phyloP scores from a whole-genome alignment of 2,329 filamentous ascomycete species.

The Nothophaeocryptopus gaeumannii region DNA sequence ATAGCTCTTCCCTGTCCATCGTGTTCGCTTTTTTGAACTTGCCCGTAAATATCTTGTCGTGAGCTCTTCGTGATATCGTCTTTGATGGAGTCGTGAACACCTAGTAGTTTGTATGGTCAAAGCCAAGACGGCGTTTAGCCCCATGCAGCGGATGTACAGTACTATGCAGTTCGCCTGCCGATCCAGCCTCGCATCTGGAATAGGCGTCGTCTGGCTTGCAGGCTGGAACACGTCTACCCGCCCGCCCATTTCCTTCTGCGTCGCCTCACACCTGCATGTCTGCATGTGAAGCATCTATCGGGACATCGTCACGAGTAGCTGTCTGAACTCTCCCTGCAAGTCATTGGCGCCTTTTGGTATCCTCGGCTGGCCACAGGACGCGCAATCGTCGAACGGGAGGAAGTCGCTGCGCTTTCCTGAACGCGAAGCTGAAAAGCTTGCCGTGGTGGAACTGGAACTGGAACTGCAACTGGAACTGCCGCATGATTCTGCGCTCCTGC shows the following conservation, averaged over 20 bases:
- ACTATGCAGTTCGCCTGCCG: conserved; percentile 1
- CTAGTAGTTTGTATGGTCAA: background rate
- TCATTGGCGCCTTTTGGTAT: conserved; percentile 7
- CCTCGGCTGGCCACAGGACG: conserved; percentile 7
- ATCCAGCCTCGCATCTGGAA: conserved; percentile 2
- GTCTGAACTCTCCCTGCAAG: conserved; percentile 11
- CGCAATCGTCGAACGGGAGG: conserved; percentile 4
- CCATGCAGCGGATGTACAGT: background rate
- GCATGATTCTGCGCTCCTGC: conserved; percentile 4
- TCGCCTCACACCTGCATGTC: conserved; percentile 6
- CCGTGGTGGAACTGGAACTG: background rate
- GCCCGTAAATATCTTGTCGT: no score
- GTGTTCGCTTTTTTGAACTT: no score
- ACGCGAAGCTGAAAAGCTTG: background rate
- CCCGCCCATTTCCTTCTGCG: conserved; percentile 9
- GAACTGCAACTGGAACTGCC: background rate
- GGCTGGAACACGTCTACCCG: background rate
- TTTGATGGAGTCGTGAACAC: no score
- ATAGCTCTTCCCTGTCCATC: no score
- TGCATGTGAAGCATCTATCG: background rate
- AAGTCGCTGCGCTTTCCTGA: no score
- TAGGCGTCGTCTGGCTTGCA: background rate
- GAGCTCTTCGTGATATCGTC: no score
- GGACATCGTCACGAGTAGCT: background rate
- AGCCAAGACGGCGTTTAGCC: conserved; percentile 8